A percentile compares a stretch with the other conserved stretches of the same genome.
Conservation (phyloP, 352 stramenopile genomes). For the Globisporangium megalacanthum region DNA sequence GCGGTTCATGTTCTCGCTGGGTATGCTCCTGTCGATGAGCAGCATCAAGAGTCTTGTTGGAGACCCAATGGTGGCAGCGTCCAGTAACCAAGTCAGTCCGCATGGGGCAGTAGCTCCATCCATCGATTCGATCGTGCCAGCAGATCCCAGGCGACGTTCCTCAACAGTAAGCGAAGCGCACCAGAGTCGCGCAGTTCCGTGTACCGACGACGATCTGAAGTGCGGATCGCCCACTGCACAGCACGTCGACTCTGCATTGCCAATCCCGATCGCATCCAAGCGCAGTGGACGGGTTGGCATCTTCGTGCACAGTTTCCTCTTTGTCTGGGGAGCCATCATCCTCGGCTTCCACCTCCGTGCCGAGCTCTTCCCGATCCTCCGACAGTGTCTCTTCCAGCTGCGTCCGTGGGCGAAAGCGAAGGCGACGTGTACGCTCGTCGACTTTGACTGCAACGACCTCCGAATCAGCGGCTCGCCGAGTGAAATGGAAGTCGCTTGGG, state of each 20-base stretch:
- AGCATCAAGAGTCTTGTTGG: conserved; percentile 26
- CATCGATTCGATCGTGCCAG: neutral
- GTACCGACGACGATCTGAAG: too few relatives aligned
- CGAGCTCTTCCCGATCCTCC: neutral
- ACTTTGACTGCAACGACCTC: conserved; percentile 17
- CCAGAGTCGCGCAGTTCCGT: neutral
- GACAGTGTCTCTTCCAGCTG: conserved; percentile 20
- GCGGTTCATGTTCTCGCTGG: conserved; percentile 30
- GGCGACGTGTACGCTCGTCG: conserved; percentile 22
- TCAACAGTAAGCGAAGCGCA: neutral
- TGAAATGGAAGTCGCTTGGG: conserved; percentile 18
- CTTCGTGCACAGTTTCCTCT: conserved; percentile 4
- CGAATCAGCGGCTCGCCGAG: conserved; percentile 2
- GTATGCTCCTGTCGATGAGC: conserved; percentile 24
- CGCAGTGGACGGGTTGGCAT: neutral
- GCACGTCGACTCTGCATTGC: too few relatives aligned
- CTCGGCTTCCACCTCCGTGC: conserved; percentile 18
- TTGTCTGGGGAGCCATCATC: conserved; percentile 19
- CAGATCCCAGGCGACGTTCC: too few relatives aligned
- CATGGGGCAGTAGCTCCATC: too few relatives aligned
- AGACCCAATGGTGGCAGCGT: too few relatives aligned
- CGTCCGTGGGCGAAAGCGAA: conserved; percentile 22
- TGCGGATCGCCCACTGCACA: too few relatives aligned
- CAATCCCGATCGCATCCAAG: neutral
- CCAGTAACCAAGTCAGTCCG: too few relatives aligned